Conservation (phyloP, 495 filamentous ascomycete genomes). For the Penicillium crystallinum region DNA sequence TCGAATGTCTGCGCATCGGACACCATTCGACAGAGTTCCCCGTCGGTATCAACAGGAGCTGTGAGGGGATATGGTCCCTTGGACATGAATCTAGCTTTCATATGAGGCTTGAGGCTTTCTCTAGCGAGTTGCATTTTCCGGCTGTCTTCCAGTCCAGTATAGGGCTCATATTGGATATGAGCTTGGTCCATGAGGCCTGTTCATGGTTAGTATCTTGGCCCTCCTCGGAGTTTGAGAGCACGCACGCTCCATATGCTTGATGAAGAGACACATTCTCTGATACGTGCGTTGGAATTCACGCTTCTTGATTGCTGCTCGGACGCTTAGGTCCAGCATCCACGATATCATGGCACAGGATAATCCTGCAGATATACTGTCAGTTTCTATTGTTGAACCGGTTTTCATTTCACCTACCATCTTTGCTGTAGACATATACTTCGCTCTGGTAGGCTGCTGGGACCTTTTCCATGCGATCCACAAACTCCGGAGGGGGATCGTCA, state of each 20-base stretch:
- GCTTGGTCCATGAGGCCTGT: neutral
- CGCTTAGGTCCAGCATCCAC: constrained; percentile 5
- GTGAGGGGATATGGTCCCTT: neutral
- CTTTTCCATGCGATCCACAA: constrained; percentile 1
- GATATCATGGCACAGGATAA: constrained; percentile 2
- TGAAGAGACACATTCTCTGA: neutral
- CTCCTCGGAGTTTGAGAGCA: neutral
- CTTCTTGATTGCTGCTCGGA: constrained; percentile 1
- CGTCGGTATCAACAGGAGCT: neutral
- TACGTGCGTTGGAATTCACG: constrained; percentile 3
- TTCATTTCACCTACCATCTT: neutral
- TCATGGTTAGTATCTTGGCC: neutral
- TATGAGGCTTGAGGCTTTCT: neutral
- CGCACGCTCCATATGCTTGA: constrained; percentile 4
- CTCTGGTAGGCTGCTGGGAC: neutral
- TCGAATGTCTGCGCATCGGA: constrained; percentile 2
- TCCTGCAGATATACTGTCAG: neutral
- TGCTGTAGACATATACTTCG: neutral
- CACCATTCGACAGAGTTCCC: neutral
- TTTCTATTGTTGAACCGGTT: neutral
- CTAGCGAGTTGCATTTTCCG: neutral
- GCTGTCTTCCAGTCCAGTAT: neutral
- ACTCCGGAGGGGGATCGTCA: neutral
- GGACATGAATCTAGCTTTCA: neutral
- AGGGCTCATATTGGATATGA: neutral